A percentile compares a stretch with the other conserved stretches of the same genome.
Evolutionary conservation across 306 rosid genomes (phyloP).

Genomic region (Parietaria judaica): DNA sequence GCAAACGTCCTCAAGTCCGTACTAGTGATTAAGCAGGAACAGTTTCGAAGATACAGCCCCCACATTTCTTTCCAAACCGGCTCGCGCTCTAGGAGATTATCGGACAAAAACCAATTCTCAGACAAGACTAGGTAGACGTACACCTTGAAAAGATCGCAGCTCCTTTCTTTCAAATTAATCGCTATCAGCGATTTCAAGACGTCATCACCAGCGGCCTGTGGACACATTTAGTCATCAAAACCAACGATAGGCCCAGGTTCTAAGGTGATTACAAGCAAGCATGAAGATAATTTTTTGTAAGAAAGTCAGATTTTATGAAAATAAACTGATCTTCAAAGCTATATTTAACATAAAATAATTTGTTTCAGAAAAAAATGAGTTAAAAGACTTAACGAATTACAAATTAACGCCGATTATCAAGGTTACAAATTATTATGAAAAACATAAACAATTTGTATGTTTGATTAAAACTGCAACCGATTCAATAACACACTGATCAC

Average conservation of each 20-base stretch:
- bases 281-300: too few relatives aligned
- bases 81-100: slow-evolving; percentile 30
- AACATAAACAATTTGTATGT: too few relatives aligned
- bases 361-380: too few relatives aligned
- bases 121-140: slow-evolving; percentile 63
- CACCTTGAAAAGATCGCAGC: slow-evolving; percentile 60
- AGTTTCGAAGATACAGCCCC: slow-evolving; percentile 46
- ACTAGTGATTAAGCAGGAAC: slow-evolving; percentile 63
- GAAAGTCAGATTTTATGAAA: too few relatives aligned
- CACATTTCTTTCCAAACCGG: slow-evolving; percentile 51
- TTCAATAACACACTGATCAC: too few relatives aligned
- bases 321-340: too few relatives aligned
- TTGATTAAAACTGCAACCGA: too few relatives aligned
- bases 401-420: too few relatives aligned
- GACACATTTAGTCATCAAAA: slow-evolving; percentile 9
- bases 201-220: slow-evolving; percentile 56
- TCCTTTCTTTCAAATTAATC: slow-evolving; percentile 55
- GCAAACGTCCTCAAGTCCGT: slow-evolving; percentile 77
- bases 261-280: too few relatives aligned
- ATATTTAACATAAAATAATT: too few relatives aligned
- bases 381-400: too few relatives aligned
- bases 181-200: slow-evolving; percentile 45
- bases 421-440: too few relatives aligned
- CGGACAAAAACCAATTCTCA: slow-evolving; percentile 69
- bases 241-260: neutral